Conservation (phyloP, 257 asterid genomes). For the Fraxinus pennsylvanica region DNA sequence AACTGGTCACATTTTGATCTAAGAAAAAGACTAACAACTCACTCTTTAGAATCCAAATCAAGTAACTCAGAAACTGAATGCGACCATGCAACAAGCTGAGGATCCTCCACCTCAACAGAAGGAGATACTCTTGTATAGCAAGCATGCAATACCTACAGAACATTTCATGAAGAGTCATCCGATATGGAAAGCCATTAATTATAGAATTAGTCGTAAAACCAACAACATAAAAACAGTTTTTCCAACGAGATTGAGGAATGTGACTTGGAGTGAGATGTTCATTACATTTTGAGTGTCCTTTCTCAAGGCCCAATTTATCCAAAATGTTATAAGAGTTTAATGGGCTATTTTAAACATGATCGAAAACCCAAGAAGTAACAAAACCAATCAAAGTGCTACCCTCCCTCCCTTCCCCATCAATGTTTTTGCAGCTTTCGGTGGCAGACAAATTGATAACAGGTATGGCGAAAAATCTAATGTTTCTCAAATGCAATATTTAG, state of each 20-base stretch:
- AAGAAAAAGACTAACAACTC: slow-evolving; percentile 30
- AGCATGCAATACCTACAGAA: slow-evolving; percentile 76
- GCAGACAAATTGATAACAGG: neutral
- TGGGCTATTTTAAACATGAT: neutral
- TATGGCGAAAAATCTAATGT: neutral
- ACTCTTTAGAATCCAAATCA: slow-evolving; percentile 86
- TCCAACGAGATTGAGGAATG: neutral
- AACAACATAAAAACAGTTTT: neutral
- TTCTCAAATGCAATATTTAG: too few species aligned
- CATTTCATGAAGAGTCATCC: slow-evolving; percentile 1
- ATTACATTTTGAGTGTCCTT: neutral
- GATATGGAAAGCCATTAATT: neutral
- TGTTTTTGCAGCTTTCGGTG: neutral
- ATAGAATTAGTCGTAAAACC: neutral
- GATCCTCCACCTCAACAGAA: slow-evolving; percentile 81
- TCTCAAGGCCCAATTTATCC: neutral
- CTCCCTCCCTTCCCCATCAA: neutral
- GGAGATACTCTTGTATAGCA: slow-evolving; percentile 88
- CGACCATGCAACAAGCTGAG: slow-evolving; percentile 91
- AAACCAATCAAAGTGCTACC: neutral
- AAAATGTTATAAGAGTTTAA: neutral
- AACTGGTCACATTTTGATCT: neutral
- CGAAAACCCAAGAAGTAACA: too few species aligned
- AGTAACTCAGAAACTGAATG: slow-evolving; percentile 80
- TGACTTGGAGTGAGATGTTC: neutral